These are phyloP conservation scores for Aspergillus sojae DNA, from an alignment of 2,329 filamentous ascomycete species.

Conservation along the genomic window DNA sequence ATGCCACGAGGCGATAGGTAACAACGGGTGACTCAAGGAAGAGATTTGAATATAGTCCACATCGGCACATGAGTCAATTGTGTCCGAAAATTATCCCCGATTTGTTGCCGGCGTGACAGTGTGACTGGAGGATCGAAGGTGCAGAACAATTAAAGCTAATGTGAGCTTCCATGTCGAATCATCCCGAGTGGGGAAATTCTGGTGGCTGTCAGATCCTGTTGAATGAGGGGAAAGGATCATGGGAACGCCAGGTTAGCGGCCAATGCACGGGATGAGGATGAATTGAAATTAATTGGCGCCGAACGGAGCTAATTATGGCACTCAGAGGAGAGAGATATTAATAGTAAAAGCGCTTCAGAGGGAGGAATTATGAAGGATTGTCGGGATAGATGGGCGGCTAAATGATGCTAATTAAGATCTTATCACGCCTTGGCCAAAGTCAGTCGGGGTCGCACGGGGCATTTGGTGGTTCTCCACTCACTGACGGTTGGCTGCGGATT, in stretches of 20 bases:
- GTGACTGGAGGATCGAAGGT: slow-evolving; percentile 20
- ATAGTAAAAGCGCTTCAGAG: slow-evolving; percentile 6
- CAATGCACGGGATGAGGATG: not conserved
- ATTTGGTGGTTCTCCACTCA: slow-evolving; percentile 9
- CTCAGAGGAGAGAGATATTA: slow-evolving; percentile 5
- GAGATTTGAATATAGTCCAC: too few relatives aligned
- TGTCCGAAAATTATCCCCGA: not conserved
- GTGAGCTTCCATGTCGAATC: not conserved
- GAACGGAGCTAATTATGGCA: slow-evolving; percentile 17
- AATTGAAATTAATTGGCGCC: not conserved
- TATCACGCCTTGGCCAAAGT: slow-evolving; percentile 20
- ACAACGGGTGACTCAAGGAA: too few relatives aligned
- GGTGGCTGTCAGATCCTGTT: not conserved
- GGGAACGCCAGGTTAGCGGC: not conserved
- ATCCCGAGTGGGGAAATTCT: not conserved
- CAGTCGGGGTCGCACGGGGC: slow-evolving; percentile 8
- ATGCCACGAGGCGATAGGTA: too few relatives aligned
- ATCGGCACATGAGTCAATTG: not conserved
- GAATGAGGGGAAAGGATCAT: slow-evolving; percentile 10
- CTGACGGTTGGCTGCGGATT: slow-evolving; percentile 25
- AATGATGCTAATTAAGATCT: slow-evolving; percentile 22
- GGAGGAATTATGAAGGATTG: not conserved
- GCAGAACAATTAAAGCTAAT: slow-evolving; percentile 20
- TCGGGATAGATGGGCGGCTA: slow-evolving; percentile 2
- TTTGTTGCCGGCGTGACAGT: slow-evolving; percentile 14